Percentiles rank a stretch among this genome's conserved stretches.
Conservation (phyloP, 2,329 filamentous ascomycete species). For the Botrytis sinoallii region DNA sequence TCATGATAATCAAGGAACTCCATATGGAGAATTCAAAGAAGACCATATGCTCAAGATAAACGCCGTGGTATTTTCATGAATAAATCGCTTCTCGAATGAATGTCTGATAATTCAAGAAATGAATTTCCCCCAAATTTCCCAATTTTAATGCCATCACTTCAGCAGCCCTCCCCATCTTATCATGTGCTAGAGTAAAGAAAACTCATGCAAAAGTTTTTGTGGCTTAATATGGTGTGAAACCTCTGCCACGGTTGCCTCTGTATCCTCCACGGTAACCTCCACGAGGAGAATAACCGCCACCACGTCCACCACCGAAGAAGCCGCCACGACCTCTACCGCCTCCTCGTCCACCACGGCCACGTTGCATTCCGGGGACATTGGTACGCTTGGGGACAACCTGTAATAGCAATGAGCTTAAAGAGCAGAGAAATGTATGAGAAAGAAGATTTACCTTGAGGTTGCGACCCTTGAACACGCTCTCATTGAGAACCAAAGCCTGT, state of each 20-base stretch:
- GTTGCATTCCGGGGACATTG: conserved; percentile 90
- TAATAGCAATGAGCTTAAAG: conserved; percentile 3
- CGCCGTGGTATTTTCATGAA: conserved; percentile 14
- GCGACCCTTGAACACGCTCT: conserved; percentile 90
- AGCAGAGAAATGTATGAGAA: not conserved
- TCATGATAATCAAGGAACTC: not conserved
- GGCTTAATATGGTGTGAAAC: conserved; percentile 61
- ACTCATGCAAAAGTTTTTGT: not conserved
- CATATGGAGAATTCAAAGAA: conserved; percentile 7
- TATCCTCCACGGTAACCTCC: conserved; percentile 60
- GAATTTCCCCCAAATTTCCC: not conserved
- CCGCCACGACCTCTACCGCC: conserved; percentile 48
- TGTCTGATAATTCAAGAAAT: conserved; percentile 1
- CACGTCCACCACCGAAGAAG: conserved; percentile 40
- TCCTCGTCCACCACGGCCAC: conserved; percentile 59
- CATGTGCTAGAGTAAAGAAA: conserved; percentile 1
- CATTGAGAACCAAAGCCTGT: conserved; percentile 90
- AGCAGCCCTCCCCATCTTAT: conserved; percentile 1
- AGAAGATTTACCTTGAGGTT: conserved; percentile 76
- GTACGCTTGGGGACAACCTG: conserved; percentile 89
- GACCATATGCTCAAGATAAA: conserved; percentile 1
- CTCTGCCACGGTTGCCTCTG: conserved; percentile 56
- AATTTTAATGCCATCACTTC: not conserved
- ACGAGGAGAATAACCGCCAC: conserved; percentile 40
- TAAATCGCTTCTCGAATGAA: not conserved